phyloP scores from a whole-genome alignment of 139 green algal genomes.

The Monoraphidium neglectum region DNA sequence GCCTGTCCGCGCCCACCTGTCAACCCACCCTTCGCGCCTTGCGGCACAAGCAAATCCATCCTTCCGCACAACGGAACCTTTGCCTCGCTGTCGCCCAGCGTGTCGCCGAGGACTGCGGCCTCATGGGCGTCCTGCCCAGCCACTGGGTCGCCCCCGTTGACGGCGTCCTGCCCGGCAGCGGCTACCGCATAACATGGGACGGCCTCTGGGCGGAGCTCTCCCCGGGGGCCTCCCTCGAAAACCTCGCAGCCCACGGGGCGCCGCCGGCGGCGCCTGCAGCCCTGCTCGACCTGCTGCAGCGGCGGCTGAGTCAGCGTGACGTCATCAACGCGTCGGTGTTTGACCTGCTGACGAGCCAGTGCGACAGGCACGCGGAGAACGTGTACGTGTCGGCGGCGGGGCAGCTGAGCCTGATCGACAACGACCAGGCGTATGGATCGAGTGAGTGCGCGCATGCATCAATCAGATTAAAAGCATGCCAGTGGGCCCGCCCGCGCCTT shows the following conservation, averaged over 20 bases:
- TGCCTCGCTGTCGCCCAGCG: neutral
- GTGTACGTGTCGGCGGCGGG: slow-evolving; percentile 58
- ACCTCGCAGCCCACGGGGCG: slow-evolving; percentile 40
- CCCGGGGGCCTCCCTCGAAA: slow-evolving; percentile 45
- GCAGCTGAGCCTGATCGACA: slow-evolving; percentile 64
- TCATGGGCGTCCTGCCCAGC: slow-evolving; percentile 23
- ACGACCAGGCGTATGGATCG: slow-evolving; percentile 47
- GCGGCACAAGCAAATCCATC: neutral
- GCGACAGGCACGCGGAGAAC: slow-evolving; percentile 65
- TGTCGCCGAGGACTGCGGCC: slow-evolving; percentile 43
- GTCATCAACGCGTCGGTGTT: too few species aligned
- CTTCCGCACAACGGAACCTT: neutral
- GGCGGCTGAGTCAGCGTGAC: too few species aligned
- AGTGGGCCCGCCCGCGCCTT: too few species aligned
- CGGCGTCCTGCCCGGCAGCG: slow-evolving; percentile 41
- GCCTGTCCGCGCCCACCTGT: neutral
- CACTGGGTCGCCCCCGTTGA: slow-evolving; percentile 49
- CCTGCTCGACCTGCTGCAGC: too few species aligned
- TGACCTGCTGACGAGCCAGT: slow-evolving; percentile 62
- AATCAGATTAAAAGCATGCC: too few species aligned
- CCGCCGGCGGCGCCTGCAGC: slow-evolving; percentile 43
- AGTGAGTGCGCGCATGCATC: too few species aligned
- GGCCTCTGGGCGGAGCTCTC: slow-evolving; percentile 59
- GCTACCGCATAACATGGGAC: slow-evolving; percentile 51
- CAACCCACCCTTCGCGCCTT: neutral